Evolutionary conservation across 2,329 filamentous ascomycete genomes (phyloP).

Genomic region (Microcyclospora pomicola): DNA sequence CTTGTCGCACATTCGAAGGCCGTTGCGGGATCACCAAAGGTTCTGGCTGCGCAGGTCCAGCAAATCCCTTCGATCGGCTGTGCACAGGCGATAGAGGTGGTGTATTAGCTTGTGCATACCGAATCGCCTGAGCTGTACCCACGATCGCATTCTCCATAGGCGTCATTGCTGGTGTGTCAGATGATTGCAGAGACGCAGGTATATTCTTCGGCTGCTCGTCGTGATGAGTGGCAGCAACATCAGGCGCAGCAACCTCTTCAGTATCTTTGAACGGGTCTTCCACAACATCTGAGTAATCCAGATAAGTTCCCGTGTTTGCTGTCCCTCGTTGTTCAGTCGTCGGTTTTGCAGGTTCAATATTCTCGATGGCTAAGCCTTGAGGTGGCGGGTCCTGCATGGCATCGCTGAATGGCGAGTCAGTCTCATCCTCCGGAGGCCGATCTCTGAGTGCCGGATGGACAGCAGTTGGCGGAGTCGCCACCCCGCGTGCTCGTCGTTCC

Average conservation of each 20-base stretch:
- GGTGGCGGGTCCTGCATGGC: too few relatives aligned
- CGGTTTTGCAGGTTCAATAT: neutral
- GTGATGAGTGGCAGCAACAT: neutral
- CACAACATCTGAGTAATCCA: conserved; percentile 9
- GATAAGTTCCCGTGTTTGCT: conserved; percentile 15
- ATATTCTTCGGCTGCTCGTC: neutral
- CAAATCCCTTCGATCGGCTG: neutral
- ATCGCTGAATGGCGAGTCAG: conserved; percentile 3
- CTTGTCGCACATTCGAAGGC: too few relatives aligned
- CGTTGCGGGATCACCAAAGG: too few relatives aligned
- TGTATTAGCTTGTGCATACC: conserved; percentile 35
- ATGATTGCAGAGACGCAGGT: too few relatives aligned
- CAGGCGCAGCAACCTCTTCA: too few relatives aligned
- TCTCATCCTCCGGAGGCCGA: conserved; percentile 3
- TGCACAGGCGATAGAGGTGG: conserved; percentile 22
- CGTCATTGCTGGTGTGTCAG: conserved; percentile 24
- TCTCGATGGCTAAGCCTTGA: conserved; percentile 1
- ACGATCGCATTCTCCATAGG: conserved; percentile 34
- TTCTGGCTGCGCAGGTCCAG: too few relatives aligned
- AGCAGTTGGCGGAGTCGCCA: conserved; percentile 16
- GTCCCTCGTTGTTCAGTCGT: conserved; percentile 4
- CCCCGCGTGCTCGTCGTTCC: conserved; percentile 12
- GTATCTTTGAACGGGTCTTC: conserved; percentile 17
- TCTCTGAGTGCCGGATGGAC: conserved; percentile 23
- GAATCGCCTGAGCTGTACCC: conserved; percentile 35